phyloP scores from a whole-genome alignment of 2,329 filamentous ascomycete species.

The Sporothrix phasma region DNA sequence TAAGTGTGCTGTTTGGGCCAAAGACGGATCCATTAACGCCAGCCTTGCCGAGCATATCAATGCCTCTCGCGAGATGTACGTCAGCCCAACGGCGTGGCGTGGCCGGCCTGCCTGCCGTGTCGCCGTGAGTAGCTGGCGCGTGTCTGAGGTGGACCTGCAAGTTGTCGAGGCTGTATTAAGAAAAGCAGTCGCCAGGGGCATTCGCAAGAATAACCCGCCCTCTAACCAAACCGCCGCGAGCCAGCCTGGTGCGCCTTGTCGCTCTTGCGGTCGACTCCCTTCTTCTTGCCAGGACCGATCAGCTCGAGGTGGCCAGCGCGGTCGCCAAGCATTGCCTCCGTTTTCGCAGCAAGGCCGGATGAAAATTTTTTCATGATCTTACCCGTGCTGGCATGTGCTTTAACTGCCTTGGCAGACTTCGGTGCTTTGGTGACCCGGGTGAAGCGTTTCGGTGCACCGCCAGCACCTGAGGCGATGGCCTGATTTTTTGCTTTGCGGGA shows the following conservation, averaged over 20 bases:
- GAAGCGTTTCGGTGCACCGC: conserved; percentile 27
- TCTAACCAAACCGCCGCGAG: conserved; percentile 45
- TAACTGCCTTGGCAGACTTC: conserved; percentile 26
- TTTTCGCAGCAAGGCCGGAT: conserved; percentile 43
- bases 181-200: neutral
- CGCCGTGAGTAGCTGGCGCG: conserved; percentile 78
- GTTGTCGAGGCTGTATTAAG: conserved; percentile 54
- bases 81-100: conserved; percentile 72
- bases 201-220: neutral
- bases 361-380: conserved; percentile 47
- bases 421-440: conserved; percentile 42
- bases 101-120: conserved; percentile 67
- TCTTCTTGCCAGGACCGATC: conserved; percentile 46
- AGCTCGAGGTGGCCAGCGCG: conserved; percentile 50
- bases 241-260: conserved; percentile 33
- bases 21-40: conserved; percentile 51
- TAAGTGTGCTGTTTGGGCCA: conserved; percentile 69
- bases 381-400: conserved; percentile 34
- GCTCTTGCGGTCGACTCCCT: conserved; percentile 17
- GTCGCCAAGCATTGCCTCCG: conserved; percentile 49
- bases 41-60: conserved; percentile 66
- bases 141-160: conserved; percentile 57
- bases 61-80: conserved; percentile 61
- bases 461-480: conserved; percentile 22
- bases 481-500: conserved; percentile 28